Evolutionary conservation across 1,284 basidiomycete species (phyloP).

Genomic region (Hymenochaete sp.): DNA sequence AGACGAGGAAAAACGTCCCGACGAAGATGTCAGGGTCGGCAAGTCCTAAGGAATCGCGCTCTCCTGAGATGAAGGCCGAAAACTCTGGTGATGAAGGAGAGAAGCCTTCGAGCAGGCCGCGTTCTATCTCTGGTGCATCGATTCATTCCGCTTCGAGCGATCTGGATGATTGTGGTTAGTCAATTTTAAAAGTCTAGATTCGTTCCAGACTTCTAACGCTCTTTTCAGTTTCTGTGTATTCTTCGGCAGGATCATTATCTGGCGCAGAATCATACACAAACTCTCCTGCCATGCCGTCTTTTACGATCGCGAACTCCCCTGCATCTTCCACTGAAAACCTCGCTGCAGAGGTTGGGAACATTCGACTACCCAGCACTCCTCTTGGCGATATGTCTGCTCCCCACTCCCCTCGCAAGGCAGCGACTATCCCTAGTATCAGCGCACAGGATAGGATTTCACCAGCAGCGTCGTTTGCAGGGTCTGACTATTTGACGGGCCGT

Average conservation of each 20-base stretch:
- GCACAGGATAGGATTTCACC: conserved; percentile 15
- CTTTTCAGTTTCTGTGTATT: conserved; percentile 53
- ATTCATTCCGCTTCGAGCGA: conserved; percentile 52
- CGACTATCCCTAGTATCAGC: conserved; percentile 31
- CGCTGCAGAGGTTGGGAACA: conserved; percentile 42
- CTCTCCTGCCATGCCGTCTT: conserved; percentile 36
- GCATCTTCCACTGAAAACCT: conserved; percentile 35
- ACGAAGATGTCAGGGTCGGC: not conserved
- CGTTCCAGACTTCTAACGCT: not conserved
- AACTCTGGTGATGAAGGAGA: conserved; percentile 53
- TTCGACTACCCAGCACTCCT: conserved; percentile 61
- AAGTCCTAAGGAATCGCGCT: not conserved
- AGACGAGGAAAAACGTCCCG: conserved; percentile 53
- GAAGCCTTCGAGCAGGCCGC: conserved; percentile 38
- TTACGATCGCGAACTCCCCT: conserved; percentile 56
- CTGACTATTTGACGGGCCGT: conserved; percentile 6
- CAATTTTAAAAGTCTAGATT: conserved; percentile 3
- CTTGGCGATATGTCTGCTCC: conserved; percentile 54
- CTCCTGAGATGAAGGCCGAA: conserved; percentile 29
- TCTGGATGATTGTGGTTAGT: conserved; percentile 68
- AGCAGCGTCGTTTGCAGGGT: conserved; percentile 14
- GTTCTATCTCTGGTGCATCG: conserved; percentile 52
- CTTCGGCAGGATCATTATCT: conserved; percentile 36
- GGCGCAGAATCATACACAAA: conserved; percentile 57
- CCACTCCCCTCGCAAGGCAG: conserved; percentile 34